Conservation (phyloP, 1,139 yeast species). For the Candida sp. region DNA sequence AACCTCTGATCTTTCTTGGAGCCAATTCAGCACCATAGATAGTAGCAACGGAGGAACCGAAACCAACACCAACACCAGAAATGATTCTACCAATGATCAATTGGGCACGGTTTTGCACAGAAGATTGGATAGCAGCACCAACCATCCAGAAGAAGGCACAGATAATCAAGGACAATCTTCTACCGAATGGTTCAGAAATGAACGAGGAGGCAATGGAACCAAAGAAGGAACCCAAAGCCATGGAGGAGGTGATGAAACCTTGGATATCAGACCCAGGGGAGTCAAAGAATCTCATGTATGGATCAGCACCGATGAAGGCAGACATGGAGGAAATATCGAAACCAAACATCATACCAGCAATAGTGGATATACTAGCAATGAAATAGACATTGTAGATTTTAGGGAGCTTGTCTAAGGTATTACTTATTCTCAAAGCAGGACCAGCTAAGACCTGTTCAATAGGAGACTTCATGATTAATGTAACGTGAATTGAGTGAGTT, state of each 20-base stretch:
- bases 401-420: constrained; percentile 41
- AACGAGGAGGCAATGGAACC: constrained; percentile 56
- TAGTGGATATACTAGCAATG: constrained; percentile 52
- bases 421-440: constrained; percentile 37
- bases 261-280: constrained; percentile 48
- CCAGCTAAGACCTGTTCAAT: constrained; percentile 18
- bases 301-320: constrained; percentile 51
- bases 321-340: constrained; percentile 73
- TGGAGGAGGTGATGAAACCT: constrained; percentile 64
- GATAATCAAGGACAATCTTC: constrained; percentile 55
- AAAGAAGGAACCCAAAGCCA: constrained; percentile 62
- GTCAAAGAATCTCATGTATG: constrained; percentile 35
- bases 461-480: constrained; percentile 13
- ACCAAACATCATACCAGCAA: constrained; percentile 68
- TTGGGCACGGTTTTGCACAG: constrained; percentile 49
- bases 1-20: constrained; percentile 68
- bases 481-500: neutral
- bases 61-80: constrained; percentile 72
- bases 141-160: constrained; percentile 52
- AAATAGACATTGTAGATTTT: constrained; percentile 46
- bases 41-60: constrained; percentile 73
- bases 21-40: constrained; percentile 78
- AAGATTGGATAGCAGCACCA: constrained; percentile 55
- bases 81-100: constrained; percentile 64
- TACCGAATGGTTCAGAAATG: constrained; percentile 61